Percentiles rank a stretch among this genome's conserved stretches.
Conservation (phyloP, 345 rosid species). For the Lepidium sativum region DNA sequence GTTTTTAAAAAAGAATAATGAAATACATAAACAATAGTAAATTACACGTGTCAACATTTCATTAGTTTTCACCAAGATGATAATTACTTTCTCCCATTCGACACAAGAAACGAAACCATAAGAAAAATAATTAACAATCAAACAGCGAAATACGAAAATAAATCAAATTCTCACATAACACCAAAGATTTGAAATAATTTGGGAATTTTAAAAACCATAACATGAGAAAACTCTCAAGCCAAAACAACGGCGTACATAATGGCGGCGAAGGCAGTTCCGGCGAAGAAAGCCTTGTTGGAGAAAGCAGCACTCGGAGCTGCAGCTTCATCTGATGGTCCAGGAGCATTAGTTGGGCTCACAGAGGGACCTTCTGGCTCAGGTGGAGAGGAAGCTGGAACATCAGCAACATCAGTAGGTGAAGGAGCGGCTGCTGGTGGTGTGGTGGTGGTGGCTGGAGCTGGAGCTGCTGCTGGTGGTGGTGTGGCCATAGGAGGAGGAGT, state of each 20-base stretch:
- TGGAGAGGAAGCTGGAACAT: conserved; percentile 23
- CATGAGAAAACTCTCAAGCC: conserved; percentile 11
- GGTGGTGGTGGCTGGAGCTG: conserved; percentile 18
- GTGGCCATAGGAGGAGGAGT: conserved; percentile 12
- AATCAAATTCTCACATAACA: conserved; percentile 26
- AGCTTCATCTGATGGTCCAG: conserved; percentile 16
- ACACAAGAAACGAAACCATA: not conserved
- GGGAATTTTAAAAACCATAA: not conserved
- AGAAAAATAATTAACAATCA: not conserved
- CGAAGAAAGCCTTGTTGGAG: conserved; percentile 31
- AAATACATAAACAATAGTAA: conserved; percentile 14
- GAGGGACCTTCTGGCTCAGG: conserved; percentile 19
- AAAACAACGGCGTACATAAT: conserved; percentile 39
- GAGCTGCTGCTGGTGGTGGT: conserved; percentile 17
- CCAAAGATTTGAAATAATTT: conserved; percentile 9
- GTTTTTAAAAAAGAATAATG: not conserved
- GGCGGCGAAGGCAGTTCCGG: conserved; percentile 47
- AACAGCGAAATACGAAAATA: not conserved
- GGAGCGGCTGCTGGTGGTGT: conserved; percentile 18
- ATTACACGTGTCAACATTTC: conserved; percentile 21
- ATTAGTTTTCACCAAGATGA: not conserved
- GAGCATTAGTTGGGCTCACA: conserved; percentile 10
- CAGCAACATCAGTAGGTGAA: conserved; percentile 11
- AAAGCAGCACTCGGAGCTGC: conserved; percentile 18
- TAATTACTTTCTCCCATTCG: conserved; percentile 4